These are phyloP conservation scores for Naganishia onofrii DNA, from an alignment of 768 basidiomycete genomes.

Conservation along the genomic window DNA sequence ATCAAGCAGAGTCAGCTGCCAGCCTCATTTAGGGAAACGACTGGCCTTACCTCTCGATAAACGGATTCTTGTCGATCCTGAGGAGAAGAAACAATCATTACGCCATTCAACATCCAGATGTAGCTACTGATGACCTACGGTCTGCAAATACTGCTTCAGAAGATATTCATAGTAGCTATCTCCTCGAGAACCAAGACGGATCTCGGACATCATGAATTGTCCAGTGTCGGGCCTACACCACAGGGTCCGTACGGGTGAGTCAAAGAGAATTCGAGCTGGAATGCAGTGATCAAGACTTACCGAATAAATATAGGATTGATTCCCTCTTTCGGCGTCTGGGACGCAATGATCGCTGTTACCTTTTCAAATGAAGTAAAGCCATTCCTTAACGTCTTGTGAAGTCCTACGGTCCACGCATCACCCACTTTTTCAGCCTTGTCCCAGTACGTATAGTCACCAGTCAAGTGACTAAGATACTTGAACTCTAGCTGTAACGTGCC, in stretches of 20 bases:
- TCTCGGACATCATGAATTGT: constrained; percentile 64
- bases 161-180: constrained; percentile 94
- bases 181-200: constrained; percentile 84
- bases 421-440: constrained; percentile 68
- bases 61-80: constrained; percentile 67
- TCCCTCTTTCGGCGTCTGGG: constrained; percentile 64
- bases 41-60: constrained; percentile 66
- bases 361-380: neutral
- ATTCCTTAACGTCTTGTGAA: constrained; percentile 55
- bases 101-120: neutral
- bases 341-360: constrained; percentile 61
- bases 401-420: neutral
- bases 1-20: neutral
- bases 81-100: neutral
- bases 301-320: constrained; percentile 80
- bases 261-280: too few species aligned
- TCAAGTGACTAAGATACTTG: constrained; percentile 76
- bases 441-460: constrained; percentile 78
- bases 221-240: constrained; percentile 57
- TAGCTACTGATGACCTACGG: constrained; percentile 55
- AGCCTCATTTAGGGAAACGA: neutral
- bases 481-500: constrained; percentile 87
- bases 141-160: constrained; percentile 75
- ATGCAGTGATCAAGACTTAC: too few species aligned
- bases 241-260: too few species aligned